Evolutionary conservation across 495 filamentous ascomycete genomes (phyloP).

Genomic region (Collariella sp.): DNA sequence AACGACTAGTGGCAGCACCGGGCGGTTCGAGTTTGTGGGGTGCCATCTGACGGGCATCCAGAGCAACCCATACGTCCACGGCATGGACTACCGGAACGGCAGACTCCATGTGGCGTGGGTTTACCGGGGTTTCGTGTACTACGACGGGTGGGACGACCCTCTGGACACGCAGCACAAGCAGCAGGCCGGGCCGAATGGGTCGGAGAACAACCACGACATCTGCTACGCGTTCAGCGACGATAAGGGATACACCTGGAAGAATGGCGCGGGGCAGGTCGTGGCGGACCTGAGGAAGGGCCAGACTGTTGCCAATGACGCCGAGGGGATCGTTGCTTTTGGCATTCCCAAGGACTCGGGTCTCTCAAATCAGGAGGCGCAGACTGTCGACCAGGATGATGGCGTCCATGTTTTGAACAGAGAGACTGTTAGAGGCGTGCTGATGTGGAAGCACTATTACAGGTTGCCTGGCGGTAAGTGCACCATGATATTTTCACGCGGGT

Average conservation of each 20-base stretch:
- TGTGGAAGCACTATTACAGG: slow-evolving; percentile 43
- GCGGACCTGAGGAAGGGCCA: slow-evolving; percentile 28
- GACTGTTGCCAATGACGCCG: slow-evolving; percentile 27
- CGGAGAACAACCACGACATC: slow-evolving; percentile 40
- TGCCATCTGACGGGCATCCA: slow-evolving; percentile 35
- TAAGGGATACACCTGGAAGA: slow-evolving; percentile 34
- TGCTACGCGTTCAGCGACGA: slow-evolving; percentile 40
- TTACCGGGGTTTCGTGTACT: slow-evolving; percentile 37
- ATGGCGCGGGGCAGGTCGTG: slow-evolving; percentile 24
- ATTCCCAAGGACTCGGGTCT: slow-evolving; percentile 37
- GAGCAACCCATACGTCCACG: slow-evolving; percentile 45
- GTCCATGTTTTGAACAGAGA: slow-evolving; percentile 44
- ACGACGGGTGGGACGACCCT: slow-evolving; percentile 37
- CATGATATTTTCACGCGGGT: not conserved
- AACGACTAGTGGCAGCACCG: slow-evolving; percentile 29
- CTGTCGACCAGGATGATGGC: slow-evolving; percentile 34
- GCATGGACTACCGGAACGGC: slow-evolving; percentile 25
- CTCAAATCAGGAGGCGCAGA: slow-evolving; percentile 43
- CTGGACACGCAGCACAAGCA: slow-evolving; percentile 35
- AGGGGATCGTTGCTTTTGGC: slow-evolving; percentile 33
- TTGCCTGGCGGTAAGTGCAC: slow-evolving; percentile 26
- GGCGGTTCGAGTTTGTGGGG: slow-evolving; percentile 27
- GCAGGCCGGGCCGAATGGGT: slow-evolving; percentile 37
- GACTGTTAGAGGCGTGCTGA: slow-evolving; percentile 20
- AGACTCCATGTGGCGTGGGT: slow-evolving; percentile 41